phyloP scores from a whole-genome alignment of 106 monocot species.

The Agapanthus africanus region DNA sequence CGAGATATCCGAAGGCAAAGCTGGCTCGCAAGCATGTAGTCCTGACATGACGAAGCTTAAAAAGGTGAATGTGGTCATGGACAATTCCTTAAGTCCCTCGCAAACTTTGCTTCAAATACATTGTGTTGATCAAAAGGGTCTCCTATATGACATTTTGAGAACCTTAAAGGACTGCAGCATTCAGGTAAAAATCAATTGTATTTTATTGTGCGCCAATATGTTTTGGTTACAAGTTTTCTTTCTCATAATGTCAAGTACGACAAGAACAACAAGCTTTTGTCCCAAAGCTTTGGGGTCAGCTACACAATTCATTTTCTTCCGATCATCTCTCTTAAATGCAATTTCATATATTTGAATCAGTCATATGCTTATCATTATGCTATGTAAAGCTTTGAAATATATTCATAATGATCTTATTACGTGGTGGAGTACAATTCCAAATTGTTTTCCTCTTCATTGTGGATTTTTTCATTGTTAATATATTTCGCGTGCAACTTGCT shows the following conservation, averaged over 20 bases:
- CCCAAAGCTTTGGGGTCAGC: too few species aligned
- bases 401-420: not conserved
- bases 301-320: too few species aligned
- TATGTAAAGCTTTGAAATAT: not conserved
- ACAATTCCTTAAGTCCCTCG: constrained; percentile 72
- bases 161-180: constrained; percentile 79
- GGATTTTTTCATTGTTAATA: not conserved
- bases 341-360: too few species aligned
- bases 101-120: constrained; percentile 81
- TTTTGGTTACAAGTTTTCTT: not conserved
- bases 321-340: too few species aligned
- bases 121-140: constrained; percentile 87
- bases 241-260: not conserved
- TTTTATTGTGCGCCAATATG: not conserved
- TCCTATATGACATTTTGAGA: constrained; percentile 92
- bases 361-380: not conserved
- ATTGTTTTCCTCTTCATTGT: not conserved
- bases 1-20: constrained; percentile 38
- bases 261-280: too few species aligned
- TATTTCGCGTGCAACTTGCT: not conserved
- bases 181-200: constrained; percentile 40
- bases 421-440: not conserved
- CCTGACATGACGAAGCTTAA: constrained; percentile 53
- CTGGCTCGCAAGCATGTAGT: constrained; percentile 24
- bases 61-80: constrained; percentile 43